phyloP scores from a whole-genome alignment of 768 basidiomycete genomes.

The Mycena maculata region DNA sequence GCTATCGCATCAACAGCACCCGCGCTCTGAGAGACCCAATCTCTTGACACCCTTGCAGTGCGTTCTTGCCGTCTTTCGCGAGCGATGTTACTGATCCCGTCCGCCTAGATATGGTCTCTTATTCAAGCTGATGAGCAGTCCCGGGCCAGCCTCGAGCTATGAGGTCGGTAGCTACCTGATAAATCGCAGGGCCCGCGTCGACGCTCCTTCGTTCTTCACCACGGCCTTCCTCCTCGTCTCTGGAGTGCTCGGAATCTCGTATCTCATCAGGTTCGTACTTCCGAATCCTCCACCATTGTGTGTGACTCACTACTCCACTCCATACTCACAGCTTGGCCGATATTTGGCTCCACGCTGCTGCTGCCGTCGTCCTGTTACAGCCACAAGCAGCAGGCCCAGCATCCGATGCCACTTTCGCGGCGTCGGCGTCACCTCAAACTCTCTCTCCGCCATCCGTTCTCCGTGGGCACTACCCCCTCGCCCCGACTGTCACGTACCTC shows the following conservation, averaged over 20 bases:
- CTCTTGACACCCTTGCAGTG: conserved; percentile 31
- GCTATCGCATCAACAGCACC: conserved; percentile 29
- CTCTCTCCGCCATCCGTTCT: not conserved
- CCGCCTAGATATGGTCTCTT: conserved; percentile 27
- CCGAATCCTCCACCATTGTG: not conserved
- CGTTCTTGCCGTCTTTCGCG: not conserved
- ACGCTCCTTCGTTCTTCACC: conserved; percentile 25
- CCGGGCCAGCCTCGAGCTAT: conserved; percentile 10
- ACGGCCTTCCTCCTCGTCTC: conserved; percentile 20
- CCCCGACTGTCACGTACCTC: conserved; percentile 25
- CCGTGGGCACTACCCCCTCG: conserved; percentile 29
- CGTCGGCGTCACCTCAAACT: no score
- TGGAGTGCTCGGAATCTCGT: conserved; percentile 11
- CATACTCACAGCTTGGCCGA: conserved; percentile 21
- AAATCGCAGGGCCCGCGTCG: conserved; percentile 9
- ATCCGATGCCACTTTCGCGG: not conserved
- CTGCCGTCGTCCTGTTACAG: conserved; percentile 13
- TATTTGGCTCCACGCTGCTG: conserved; percentile 31
- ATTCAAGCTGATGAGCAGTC: conserved; percentile 28
- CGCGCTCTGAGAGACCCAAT: conserved; percentile 19
- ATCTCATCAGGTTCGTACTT: conserved; percentile 25
- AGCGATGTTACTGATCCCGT: not conserved
- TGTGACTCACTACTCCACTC: not conserved
- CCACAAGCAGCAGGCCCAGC: not conserved
- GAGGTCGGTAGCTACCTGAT: conserved; percentile 23